Base-by-base conservation (phyloP, 352 stramenopile species). In the Pythium monospermum region DNA sequence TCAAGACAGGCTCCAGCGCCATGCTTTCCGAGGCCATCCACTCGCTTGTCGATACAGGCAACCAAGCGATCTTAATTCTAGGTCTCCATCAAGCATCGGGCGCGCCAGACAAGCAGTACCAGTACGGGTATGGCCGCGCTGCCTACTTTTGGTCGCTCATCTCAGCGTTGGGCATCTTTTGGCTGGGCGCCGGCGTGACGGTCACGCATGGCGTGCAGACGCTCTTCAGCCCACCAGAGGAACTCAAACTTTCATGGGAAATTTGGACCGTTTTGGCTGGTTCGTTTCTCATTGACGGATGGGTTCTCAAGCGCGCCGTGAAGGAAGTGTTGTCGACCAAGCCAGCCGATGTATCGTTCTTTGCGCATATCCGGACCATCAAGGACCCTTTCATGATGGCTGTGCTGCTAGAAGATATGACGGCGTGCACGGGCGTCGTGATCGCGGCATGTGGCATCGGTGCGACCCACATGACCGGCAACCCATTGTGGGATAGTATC, bases 111-210 rank as follows among this genome's bases (percentile, higher is more conserved):
- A 92, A 92, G 56, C 81, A 85, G 31, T 95, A 99, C 69, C 96
- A 97, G 52, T 99, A 99, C 66, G 96, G 95, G 38, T 99, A 99
- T 68, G 96, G 95, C 27, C 97, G 96, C 53, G 90, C 84, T 7
- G 88, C 97, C 40, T 99, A 99, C 80, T 99, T 99, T 69, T 99
- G 96, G 96, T 97, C 92, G 55, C 79, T 99, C 21, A 97, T 99
- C 19, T 98, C 86, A 8, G 96, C 96, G 38, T 69, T 99, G n/a
- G 96, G 96, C 11, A 99, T 97, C 28, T 99, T 99, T 52, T 99
- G 96, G 81, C 70, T 98, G 27, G 96, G 96, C 27, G 94, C 94
- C 11, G 96, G 95, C 38, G 87, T 98, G 18, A 97, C 88, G 31
- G 87, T 98, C 66, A 94, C 88, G 2, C 91, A 98, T 64, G 91